Base-by-base conservation (phyloP, 2,329 filamentous ascomycete species). In the Pseudocercospora pini-densiflorae region DNA sequence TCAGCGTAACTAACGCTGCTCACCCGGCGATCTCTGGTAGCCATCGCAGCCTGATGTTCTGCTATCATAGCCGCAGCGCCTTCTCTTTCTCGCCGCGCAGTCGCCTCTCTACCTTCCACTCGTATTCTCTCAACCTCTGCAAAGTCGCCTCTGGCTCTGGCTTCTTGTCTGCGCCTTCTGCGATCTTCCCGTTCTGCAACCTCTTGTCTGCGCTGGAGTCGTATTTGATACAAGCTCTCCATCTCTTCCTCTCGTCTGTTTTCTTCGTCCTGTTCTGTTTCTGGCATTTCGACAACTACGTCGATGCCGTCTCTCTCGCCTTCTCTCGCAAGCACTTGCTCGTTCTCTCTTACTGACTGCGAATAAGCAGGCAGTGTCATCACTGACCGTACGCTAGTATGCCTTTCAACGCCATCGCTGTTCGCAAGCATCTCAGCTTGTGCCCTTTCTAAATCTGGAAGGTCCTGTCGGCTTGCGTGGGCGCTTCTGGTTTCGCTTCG, bases 251-350 rank as follows among this genome's bases (percentile, higher is more conserved):
- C 93, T 12, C 95, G 87, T 61, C 93, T 82, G 1, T 81, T 80
- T 77, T 97, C 93, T 70, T 96, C 89, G 62, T 93, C 91, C 60
- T 97, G 92, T 8, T 84, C 86, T 0, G 90, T 92, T 75, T 92
- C 90, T 0, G 94, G 94, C 71, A 92, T 88, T 77, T 97, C 94
- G 12, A 98, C 81, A 0, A 99, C 93, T 3, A 92, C 87, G 74
- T 99, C 95, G 73, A 99, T 93, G 7, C 95, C 95, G 61, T 86
- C 94, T 67, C 95, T 87, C 77, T 99, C 95, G 59, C 95, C 95
- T 78, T 97, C 95, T 5, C 94, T 87, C 7, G 89, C 95, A 57
- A 98, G 84, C 1, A 97, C 89, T 71, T 90, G 89, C 78, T 99
- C 95, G 54, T 88, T 89, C 21, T 91, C 89, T 59, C 88, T 85